Percentiles rank a stretch among this genome's conserved stretches.
Evolutionary conservation across 305 asterid genomes (phyloP).

Genomic region (Fraxinus floribunda): DNA sequence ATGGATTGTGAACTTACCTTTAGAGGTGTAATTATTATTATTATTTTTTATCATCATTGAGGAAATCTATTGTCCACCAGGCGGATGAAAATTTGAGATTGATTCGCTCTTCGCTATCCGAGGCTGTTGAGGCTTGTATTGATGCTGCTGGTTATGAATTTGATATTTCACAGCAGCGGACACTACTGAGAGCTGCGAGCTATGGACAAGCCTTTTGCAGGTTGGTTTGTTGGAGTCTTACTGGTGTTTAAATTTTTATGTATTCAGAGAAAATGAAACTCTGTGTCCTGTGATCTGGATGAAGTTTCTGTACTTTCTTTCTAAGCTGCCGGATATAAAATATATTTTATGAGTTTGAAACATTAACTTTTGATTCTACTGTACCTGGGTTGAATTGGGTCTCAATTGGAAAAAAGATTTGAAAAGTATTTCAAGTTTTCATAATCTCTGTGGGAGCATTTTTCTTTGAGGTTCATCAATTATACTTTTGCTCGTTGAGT

Average conservation of each 20-base stretch:
- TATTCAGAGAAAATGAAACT: neutral
- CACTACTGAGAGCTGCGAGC: slow-evolving; percentile 90
- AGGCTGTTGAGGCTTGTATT: slow-evolving; percentile 92
- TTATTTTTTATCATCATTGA: slow-evolving; percentile 1
- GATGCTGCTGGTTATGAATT: slow-evolving; percentile 97
- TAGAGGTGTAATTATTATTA: neutral
- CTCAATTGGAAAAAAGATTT: neutral
- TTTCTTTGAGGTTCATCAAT: neutral
- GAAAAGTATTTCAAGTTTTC: neutral
- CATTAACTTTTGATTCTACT: neutral
- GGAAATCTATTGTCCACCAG: slow-evolving; percentile 42
- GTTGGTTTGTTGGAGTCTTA: slow-evolving; percentile 39
- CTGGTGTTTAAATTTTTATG: slow-evolving; percentile 16
- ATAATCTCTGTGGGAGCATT: neutral
- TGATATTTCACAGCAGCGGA: slow-evolving; percentile 73
- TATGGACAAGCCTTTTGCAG: slow-evolving; percentile 98
- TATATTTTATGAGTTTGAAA: neutral
- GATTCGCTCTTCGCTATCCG: slow-evolving; percentile 79
- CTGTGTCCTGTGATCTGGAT: neutral
- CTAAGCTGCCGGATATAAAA: neutral
- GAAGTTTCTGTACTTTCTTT: neutral
- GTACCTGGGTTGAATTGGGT: neutral
- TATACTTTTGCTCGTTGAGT: neutral
- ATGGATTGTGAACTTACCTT: slow-evolving; percentile 13
- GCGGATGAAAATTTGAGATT: slow-evolving; percentile 98